These are phyloP conservation scores for Cupressus sempervirens DNA, from an alignment of 75 land plant genomes.

Conservation along the genomic window DNA sequence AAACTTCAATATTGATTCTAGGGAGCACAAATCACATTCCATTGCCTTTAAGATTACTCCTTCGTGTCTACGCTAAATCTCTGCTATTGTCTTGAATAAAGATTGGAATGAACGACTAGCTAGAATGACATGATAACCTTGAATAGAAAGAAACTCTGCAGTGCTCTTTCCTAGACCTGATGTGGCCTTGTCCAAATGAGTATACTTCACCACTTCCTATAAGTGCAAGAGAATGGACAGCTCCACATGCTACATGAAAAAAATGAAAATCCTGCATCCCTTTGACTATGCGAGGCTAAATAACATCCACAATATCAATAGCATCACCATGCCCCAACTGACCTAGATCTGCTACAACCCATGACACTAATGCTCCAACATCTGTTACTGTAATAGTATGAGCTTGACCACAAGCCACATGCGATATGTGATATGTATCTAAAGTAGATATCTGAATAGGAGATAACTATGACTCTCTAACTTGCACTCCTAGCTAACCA, in stretches of 20 bases:
- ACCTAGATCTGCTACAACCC: constrained; percentile 48
- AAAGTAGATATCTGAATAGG: constrained; percentile 28
- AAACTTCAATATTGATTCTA: constrained; percentile 55
- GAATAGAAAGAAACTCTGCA: too few relatives aligned
- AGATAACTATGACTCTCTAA: constrained; percentile 16
- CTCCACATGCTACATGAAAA: constrained; percentile 43
- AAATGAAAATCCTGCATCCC: constrained; percentile 41
- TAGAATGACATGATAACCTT: too few relatives aligned
- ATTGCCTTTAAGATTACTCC: constrained; percentile 47
- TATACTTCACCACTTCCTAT: too few relatives aligned
- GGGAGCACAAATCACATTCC: constrained; percentile 60
- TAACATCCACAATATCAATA: constrained; percentile 17
- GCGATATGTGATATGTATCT: constrained; percentile 28
- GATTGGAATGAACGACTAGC: too few relatives aligned
- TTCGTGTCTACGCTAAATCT: constrained; percentile 31
- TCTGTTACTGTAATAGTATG: constrained; percentile 41
- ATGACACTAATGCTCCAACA: constrained; percentile 36
- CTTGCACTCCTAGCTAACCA: constrained; percentile 31
- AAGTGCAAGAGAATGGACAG: constrained; percentile 40
- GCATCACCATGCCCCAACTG: constrained; percentile 39
- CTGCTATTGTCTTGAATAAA: constrained; percentile 56
- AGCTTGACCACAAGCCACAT: constrained; percentile 39
- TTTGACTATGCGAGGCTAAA: constrained; percentile 36
- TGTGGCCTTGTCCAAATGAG: too few relatives aligned
- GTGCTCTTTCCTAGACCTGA: too few relatives aligned